Evolutionary conservation across 2,329 filamentous ascomycete species (phyloP).

Genomic region (Zymoseptoria ardabiliae): DNA sequence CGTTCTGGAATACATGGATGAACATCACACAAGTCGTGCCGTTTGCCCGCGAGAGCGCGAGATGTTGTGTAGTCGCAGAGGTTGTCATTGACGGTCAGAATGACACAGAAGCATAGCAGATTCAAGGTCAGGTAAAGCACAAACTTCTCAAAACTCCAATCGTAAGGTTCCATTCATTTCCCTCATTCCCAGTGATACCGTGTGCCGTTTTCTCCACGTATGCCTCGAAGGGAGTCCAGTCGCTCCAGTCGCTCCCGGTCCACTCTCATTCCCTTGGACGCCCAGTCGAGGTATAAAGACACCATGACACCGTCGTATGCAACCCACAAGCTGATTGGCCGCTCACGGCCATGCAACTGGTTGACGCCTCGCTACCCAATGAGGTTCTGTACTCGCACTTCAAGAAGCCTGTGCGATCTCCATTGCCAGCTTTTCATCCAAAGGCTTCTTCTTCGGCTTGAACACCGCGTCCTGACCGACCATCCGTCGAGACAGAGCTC

Average conservation of each 20-base stretch:
- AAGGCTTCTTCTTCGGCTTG: conserved; percentile 28
- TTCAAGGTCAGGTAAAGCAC: background rate
- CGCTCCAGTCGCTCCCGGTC: background rate
- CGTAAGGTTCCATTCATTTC: background rate
- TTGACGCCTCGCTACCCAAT: conserved; percentile 6
- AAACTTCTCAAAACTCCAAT: background rate
- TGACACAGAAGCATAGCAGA: background rate
- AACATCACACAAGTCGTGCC: background rate
- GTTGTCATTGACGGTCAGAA: background rate
- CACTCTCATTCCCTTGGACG: background rate
- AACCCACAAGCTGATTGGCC: background rate
- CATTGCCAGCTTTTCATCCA: conserved; percentile 17
- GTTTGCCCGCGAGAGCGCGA: background rate
- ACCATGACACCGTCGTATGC: background rate
- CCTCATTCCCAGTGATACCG: background rate
- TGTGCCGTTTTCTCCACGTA: background rate
- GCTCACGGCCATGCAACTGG: background rate
- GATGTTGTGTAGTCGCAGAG: background rate
- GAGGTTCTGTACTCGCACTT: background rate
- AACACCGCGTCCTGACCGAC: conserved; percentile 82
- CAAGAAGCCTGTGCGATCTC: background rate
- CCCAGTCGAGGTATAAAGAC: background rate
- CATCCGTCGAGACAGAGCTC: conserved; percentile 80
- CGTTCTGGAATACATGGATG: background rate
- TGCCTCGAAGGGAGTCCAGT: background rate